These are phyloP conservation scores for Leccinum imitatum DNA, from an alignment of 768 basidiomycete genomes.

Conservation along the genomic window DNA sequence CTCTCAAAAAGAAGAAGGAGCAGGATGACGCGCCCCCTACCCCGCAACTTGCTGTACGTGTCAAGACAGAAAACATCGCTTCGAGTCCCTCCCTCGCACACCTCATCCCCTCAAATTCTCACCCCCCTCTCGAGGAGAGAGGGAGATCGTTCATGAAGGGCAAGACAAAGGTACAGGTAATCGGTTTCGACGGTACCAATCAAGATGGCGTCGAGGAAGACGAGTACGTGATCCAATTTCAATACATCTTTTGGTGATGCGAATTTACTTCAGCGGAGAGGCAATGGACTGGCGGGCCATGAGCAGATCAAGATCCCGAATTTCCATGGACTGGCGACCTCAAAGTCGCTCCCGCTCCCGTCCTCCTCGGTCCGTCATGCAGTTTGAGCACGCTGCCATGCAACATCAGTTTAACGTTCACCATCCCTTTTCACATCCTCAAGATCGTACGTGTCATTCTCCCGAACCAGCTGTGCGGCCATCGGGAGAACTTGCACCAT, in stretches of 20 bases:
- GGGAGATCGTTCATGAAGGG: constrained; percentile 81
- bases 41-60: constrained; percentile 6
- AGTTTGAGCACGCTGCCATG: constrained; percentile 45
- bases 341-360: constrained; percentile 76
- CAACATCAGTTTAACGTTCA: constrained; percentile 42
- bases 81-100: constrained; percentile 7
- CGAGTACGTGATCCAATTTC: constrained; percentile 55
- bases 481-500: constrained; percentile 23
- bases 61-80: constrained; percentile 24
- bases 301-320: constrained; percentile 86
- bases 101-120: constrained; percentile 3
- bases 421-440: constrained; percentile 42
- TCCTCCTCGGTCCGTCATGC: constrained; percentile 54
- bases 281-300: constrained; percentile 94
- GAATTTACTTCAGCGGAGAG: constrained; percentile 40
- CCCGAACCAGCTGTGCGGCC: constrained; percentile 28
- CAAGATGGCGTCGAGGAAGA: constrained; percentile 71
- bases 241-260: constrained; percentile 24
- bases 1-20: constrained; percentile 84
- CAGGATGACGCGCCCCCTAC: constrained; percentile 44
- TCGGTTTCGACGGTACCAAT: constrained; percentile 77
- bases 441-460: constrained; percentile 26
- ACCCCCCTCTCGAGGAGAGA: constrained; percentile 45
- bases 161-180: constrained; percentile 71
- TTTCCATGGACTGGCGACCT: constrained; percentile 90